Conservation (phyloP, 352 stramenopile genomes). For the Vaucheria bursata region DNA sequence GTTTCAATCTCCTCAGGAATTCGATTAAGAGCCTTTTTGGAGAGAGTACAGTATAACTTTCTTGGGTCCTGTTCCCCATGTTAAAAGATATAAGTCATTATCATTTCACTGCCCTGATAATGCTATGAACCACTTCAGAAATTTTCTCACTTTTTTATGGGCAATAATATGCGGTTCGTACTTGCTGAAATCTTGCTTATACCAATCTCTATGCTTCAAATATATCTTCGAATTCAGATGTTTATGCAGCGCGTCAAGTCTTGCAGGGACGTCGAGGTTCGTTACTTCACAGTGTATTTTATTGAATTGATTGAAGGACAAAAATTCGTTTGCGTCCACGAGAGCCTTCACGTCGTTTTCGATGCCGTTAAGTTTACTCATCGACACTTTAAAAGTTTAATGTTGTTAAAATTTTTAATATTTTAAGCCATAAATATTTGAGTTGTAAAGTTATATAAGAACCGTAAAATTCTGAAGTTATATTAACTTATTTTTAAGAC, state of each 20-base stretch:
- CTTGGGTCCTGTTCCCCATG: conserved; percentile 52
- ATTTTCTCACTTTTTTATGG: conserved; percentile 64
- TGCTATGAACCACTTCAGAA: neutral
- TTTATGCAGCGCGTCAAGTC: conserved; percentile 20
- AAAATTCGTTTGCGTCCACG: conserved; percentile 33
- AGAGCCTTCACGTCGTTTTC: conserved; percentile 31
- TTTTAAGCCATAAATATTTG: neutral
- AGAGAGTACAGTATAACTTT: conserved; percentile 72
- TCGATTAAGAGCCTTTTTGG: conserved; percentile 67
- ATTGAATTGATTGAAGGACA: conserved; percentile 17
- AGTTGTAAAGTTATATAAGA: neutral
- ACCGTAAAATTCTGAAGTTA: too few species aligned
- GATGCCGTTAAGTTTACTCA: neutral
- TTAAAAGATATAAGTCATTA: neutral
- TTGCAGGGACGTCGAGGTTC: conserved; percentile 25
- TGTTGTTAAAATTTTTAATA: neutral
- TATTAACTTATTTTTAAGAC: too few species aligned
- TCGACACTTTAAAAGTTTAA: neutral
- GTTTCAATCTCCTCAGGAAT: conserved; percentile 74
- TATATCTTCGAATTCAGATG: conserved; percentile 41
- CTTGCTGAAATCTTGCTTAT: conserved; percentile 74
- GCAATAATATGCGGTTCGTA: conserved; percentile 77
- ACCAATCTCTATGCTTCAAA: conserved; percentile 51
- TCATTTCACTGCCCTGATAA: neutral
- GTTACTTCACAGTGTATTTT: conserved; percentile 43